These are phyloP conservation scores for Senecio squalidus DNA, from an alignment of 140 eudicot genomes.

Conservation along the genomic window DNA sequence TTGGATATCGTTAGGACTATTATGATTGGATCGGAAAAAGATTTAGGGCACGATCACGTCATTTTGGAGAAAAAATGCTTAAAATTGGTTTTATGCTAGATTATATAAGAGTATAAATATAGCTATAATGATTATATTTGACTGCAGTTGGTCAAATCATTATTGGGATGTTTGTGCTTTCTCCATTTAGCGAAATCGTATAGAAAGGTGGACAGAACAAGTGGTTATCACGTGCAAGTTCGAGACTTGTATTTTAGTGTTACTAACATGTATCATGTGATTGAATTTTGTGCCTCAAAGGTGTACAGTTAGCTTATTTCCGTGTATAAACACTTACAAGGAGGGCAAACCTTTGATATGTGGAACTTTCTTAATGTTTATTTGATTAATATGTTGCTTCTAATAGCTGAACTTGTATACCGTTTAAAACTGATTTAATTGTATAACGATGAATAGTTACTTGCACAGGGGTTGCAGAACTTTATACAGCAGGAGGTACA, in stretches of 20 bases:
- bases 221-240: slow-evolving; percentile 8
- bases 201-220: slow-evolving; percentile 13
- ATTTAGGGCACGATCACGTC: slow-evolving; percentile 1
- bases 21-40: slow-evolving; percentile 7
- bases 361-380: slow-evolving; percentile 9
- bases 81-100: no score
- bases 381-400: slow-evolving; percentile 10
- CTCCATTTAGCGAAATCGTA: slow-evolving; percentile 16
- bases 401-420: slow-evolving; percentile 6
- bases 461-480: slow-evolving; percentile 27
- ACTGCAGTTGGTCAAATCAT: no score
- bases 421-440: slow-evolving; percentile 17
- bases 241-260: slow-evolving; percentile 1
- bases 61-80: slow-evolving; percentile 10
- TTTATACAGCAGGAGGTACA: slow-evolving; percentile 23
- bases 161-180: slow-evolving; percentile 13
- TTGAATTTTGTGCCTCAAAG: slow-evolving; percentile 6
- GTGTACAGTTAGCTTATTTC: slow-evolving; percentile 3
- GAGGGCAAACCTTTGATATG: background rate
- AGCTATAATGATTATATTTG: no score
- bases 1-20: slow-evolving; percentile 8
- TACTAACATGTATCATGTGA: slow-evolving; percentile 4
- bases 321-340: background rate
- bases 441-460: slow-evolving; percentile 16
- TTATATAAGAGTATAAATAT: no score